Evolutionary conservation across 176 grass and related monocot genomes (phyloP).

Genomic region (Phoenix dactylifera): DNA sequence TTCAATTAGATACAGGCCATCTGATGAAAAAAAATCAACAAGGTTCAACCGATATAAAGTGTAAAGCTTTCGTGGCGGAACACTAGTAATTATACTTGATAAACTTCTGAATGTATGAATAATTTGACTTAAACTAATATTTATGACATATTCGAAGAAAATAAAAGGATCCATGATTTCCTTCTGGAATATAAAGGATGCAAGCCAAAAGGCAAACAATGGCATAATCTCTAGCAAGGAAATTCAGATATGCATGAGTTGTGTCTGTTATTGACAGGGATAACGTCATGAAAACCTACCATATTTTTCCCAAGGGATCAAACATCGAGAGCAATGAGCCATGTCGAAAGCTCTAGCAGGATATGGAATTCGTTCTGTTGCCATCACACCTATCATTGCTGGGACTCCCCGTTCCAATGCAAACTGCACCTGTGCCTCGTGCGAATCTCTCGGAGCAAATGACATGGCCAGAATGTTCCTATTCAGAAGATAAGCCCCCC

Average conservation of each 20-base stretch:
- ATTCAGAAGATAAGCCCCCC: constrained; percentile 83
- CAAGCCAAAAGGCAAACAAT: no score
- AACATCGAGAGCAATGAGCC: constrained; percentile 86
- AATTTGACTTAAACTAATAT: no score
- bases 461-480: constrained; percentile 76
- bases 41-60: no score
- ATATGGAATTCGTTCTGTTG: constrained; percentile 57
- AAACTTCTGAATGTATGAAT: no score
- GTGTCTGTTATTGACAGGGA: no score
- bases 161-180: no score
- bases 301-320: constrained; percentile 80
- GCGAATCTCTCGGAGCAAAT: constrained; percentile 83
- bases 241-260: no score
- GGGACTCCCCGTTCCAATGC: constrained; percentile 73
- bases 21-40: constrained; percentile 17
- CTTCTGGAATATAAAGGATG: no score
- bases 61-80: no score
- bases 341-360: constrained; percentile 84
- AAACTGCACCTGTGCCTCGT: constrained; percentile 83
- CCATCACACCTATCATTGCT: constrained; percentile 77
- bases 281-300: constrained; percentile 19
- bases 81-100: no score
- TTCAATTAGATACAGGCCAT: constrained; percentile 62
- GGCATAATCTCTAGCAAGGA: no score
- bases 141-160: no score